A percentile compares a stretch with the other conserved stretches of the same genome.
These are phyloP conservation scores for Pueraria montana DNA, from an alignment of 306 rosid genomes.

Conservation along the genomic window DNA sequence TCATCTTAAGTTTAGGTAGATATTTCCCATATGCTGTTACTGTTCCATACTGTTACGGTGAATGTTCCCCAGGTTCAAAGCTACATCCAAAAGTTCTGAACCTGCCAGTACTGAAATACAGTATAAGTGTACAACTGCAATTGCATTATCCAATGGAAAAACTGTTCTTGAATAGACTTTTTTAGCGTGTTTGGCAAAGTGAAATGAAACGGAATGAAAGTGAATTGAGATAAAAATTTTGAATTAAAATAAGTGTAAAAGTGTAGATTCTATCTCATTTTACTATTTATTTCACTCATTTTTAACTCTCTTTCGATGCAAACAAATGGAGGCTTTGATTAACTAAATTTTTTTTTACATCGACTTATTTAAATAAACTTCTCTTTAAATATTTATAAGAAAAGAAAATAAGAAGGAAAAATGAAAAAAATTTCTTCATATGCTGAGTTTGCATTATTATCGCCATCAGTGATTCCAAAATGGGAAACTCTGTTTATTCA, in stretches of 20 bases:
- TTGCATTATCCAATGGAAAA: slow-evolving; percentile 23
- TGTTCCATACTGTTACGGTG: not conserved
- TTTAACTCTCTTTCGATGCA: too few species aligned
- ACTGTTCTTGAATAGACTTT: slow-evolving; percentile 1
- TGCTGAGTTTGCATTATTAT: not conserved
- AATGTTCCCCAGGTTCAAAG: not conserved
- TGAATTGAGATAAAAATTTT: too few species aligned
- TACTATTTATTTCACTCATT: too few species aligned
- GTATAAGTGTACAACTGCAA: slow-evolving; percentile 26
- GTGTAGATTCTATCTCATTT: too few species aligned
- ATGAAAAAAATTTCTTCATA: not conserved
- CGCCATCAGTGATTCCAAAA: not conserved
- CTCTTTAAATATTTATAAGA: too few species aligned
- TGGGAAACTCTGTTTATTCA: not conserved
- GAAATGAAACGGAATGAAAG: too few species aligned
- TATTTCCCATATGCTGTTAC: not conserved
- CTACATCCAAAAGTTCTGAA: slow-evolving; percentile 11
- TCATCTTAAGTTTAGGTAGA: slow-evolving; percentile 4
- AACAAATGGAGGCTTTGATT: too few species aligned
- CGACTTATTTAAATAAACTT: not conserved
- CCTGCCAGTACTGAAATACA: slow-evolving; percentile 16
- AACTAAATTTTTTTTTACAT: too few species aligned
- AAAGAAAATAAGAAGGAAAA: too few species aligned
- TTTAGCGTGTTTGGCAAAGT: too few species aligned
- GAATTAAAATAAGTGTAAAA: too few species aligned